A percentile compares a stretch with the other conserved stretches of the same genome.
Evolutionary conservation across 208 protist genomes (phyloP).

Genomic region (Crithidia bombi): DNA sequence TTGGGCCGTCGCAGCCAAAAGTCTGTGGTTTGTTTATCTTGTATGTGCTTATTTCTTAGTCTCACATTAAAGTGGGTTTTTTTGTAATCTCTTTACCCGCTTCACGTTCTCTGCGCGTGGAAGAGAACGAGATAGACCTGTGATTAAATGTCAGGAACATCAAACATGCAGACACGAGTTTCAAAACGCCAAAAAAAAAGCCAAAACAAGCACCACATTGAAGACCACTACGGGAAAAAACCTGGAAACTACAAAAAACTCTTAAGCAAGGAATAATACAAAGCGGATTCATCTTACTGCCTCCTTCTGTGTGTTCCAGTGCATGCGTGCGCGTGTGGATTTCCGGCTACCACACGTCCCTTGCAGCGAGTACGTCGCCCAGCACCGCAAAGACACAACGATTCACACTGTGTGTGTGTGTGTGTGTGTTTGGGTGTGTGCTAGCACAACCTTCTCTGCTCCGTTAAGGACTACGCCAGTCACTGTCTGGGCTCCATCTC

Average conservation of each 20-base stretch:
- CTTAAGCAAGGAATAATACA: conserved; percentile 1
- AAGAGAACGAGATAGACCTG: not conserved
- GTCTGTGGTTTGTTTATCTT: no score
- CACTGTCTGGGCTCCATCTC: no score
- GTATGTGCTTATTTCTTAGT: no score
- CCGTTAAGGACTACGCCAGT: no score
- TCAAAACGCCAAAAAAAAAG: not conserved
- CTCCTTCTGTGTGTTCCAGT: not conserved
- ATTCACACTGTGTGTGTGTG: no score
- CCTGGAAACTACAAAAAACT: not conserved
- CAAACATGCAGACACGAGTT: not conserved
- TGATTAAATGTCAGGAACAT: not conserved
- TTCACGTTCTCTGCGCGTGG: not conserved
- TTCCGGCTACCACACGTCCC: not conserved
- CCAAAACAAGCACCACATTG: not conserved
- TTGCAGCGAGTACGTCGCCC: not conserved
- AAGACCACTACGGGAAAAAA: no score
- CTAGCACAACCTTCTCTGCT: no score
- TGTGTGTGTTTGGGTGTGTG: no score
- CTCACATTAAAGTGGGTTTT: no score
- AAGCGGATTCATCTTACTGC: not conserved
- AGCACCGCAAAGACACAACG: not conserved
- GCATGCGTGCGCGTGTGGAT: not conserved
- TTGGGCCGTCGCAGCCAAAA: no score
- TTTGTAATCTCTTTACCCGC: not conserved